These are phyloP conservation scores for Lolium perenne DNA, from an alignment of 176 grass and related monocot genomes.

Conservation along the genomic window DNA sequence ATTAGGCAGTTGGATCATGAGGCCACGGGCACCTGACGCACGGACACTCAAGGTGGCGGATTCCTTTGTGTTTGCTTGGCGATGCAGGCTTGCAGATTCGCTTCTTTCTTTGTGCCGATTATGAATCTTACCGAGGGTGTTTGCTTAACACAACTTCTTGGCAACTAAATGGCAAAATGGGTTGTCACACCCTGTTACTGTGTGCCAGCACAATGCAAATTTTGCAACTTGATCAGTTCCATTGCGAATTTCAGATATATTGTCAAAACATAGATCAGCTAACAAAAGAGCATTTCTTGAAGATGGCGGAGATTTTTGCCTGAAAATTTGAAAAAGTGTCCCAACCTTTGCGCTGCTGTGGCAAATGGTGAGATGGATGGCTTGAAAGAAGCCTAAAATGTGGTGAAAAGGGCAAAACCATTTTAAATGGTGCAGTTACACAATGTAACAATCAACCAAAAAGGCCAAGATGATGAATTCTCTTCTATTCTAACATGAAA, in stretches of 20 bases:
- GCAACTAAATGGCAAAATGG: background rate
- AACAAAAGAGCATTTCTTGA: too few relatives aligned
- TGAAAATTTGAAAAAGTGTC: too few relatives aligned
- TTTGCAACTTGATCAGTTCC: background rate
- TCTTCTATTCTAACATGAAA: too few relatives aligned
- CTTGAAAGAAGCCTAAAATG: too few relatives aligned
- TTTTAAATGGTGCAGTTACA: too few relatives aligned
- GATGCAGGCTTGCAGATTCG: constrained; percentile 40
- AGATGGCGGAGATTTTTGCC: too few relatives aligned
- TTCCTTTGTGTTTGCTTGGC: constrained; percentile 44
- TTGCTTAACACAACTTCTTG: background rate
- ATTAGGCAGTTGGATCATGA: background rate
- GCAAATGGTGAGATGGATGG: too few relatives aligned
- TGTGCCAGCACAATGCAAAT: background rate
- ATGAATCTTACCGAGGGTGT: background rate
- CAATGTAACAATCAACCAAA: too few relatives aligned
- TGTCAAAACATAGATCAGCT: too few relatives aligned
- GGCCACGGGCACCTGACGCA: background rate
- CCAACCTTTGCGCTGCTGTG: too few relatives aligned
- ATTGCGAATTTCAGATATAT: background rate
- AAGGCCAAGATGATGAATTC: too few relatives aligned
- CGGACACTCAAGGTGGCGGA: constrained; percentile 50
- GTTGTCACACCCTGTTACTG: background rate
- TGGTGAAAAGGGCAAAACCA: too few relatives aligned
- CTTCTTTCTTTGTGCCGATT: background rate